Evolutionary conservation across 495 filamentous ascomycete genomes (phyloP).

Genomic region (Penicillium nucicola): DNA sequence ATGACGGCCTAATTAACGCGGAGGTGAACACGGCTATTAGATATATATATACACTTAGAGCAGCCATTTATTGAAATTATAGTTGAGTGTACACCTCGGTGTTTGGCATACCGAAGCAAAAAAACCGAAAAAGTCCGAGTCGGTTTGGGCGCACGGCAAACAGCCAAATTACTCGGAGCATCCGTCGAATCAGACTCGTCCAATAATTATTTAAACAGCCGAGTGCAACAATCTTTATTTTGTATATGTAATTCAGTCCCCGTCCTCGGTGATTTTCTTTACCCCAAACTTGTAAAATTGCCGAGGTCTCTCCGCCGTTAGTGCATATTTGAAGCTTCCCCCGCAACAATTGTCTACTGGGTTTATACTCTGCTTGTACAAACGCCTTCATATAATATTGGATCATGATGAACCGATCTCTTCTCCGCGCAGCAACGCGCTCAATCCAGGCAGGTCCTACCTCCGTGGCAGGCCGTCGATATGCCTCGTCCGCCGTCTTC

Average conservation of each 20-base stretch:
- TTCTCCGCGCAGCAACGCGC: slow-evolving; percentile 37
- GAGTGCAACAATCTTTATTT: background rate
- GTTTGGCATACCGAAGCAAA: background rate
- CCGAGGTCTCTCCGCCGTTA: slow-evolving; percentile 24
- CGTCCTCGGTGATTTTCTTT: slow-evolving; percentile 8
- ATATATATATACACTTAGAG: slow-evolving; percentile 1
- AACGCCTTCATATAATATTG: background rate
- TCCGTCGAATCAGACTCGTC: slow-evolving; percentile 12
- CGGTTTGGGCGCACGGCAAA: background rate
- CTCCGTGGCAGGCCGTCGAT: slow-evolving; percentile 30
- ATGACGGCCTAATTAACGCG: slow-evolving; percentile 1
- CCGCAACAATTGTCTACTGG: slow-evolving; percentile 16
- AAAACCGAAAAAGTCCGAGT: slow-evolving; percentile 23
- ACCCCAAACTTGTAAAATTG: slow-evolving; percentile 12
- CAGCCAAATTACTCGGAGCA: slow-evolving; percentile 4
- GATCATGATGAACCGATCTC: slow-evolving; percentile 34
- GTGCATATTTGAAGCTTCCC: slow-evolving; percentile 30
- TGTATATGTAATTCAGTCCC: background rate
- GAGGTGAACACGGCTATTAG: background rate
- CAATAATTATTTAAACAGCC: background rate
- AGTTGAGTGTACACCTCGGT: background rate
- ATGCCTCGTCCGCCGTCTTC: slow-evolving; percentile 60
- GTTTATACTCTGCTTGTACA: slow-evolving; percentile 3
- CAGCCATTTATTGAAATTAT: background rate
- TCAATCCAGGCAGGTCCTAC: slow-evolving; percentile 23